A percentile compares a stretch with the other conserved stretches of the same genome.
Evolutionary conservation across 2,329 filamentous ascomycete species (phyloP).

Genomic region (Diaporthe citri): DNA sequence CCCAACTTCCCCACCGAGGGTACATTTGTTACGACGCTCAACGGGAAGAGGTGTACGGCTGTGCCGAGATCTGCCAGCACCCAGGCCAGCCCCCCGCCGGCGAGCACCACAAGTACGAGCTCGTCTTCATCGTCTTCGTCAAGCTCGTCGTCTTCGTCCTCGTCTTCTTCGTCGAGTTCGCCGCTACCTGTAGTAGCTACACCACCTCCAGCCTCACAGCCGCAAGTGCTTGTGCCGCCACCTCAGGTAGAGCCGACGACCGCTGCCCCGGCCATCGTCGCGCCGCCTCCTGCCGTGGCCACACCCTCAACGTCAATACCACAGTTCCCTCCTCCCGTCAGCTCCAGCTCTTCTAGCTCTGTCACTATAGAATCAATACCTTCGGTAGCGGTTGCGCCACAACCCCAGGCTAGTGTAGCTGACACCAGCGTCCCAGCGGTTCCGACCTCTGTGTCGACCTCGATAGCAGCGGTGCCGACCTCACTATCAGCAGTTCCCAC

Average conservation of each 20-base stretch:
- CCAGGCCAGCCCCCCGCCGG: constrained; percentile 19
- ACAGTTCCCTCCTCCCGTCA: constrained; percentile 43
- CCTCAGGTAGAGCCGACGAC: constrained; percentile 36
- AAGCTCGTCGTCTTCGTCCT: constrained; percentile 35
- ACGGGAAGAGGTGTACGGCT: constrained; percentile 66
- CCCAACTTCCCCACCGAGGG: constrained; percentile 57
- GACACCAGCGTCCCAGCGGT: constrained; percentile 50
- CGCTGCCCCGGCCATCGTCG: constrained; percentile 12
- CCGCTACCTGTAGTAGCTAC: constrained; percentile 16
- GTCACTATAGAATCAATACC: constrained; percentile 39
- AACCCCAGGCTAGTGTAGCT: constrained; percentile 51
- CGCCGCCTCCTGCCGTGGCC: constrained; percentile 39
- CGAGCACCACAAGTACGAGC: constrained; percentile 43
- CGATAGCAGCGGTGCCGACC: constrained; percentile 38
- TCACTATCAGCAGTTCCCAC: constrained; percentile 32
- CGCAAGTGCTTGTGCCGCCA: constrained; percentile 41
- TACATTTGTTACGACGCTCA: constrained; percentile 62
- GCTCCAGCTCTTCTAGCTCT: constrained; percentile 34
- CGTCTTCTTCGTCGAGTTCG: constrained; percentile 27
- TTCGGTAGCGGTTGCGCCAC: constrained; percentile 42
- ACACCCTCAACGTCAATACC: constrained; percentile 38
- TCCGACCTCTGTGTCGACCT: constrained; percentile 31
- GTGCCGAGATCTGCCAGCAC: constrained; percentile 56
- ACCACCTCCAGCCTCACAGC: constrained; percentile 29
- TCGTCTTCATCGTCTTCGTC: constrained; percentile 41